These are phyloP conservation scores for Syncephalastrum racemosum DNA, from an alignment of 371 early-diverging fungal species.

Conservation along the genomic window DNA sequence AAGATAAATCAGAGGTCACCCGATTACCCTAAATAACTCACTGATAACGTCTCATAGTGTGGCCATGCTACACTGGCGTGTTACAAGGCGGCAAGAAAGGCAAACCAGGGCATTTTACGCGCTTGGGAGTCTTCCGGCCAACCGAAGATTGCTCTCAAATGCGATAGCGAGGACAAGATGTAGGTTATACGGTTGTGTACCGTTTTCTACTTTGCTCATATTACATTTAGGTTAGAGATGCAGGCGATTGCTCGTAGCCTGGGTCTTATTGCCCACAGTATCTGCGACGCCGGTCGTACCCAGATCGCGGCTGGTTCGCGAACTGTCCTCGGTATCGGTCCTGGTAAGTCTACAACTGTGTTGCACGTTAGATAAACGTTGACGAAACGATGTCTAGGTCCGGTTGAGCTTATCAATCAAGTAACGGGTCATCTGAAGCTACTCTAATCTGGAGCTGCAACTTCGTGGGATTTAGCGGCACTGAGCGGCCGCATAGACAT, in stretches of 20 bases:
- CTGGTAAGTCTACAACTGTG: constrained; percentile 53
- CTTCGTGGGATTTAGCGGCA: no score
- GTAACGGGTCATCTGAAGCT: constrained; percentile 89
- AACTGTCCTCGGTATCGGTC: constrained; percentile 97
- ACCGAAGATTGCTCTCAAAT: constrained; percentile 86
- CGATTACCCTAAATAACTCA: not conserved
- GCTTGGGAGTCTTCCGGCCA: constrained; percentile 84
- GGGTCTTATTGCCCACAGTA: constrained; percentile 79
- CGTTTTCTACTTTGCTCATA: not conserved
- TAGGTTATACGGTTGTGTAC: constrained; percentile 20
- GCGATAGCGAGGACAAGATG: constrained; percentile 80
- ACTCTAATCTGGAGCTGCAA: constrained; percentile 41
- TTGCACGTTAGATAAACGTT: not conserved
- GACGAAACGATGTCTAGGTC: constrained; percentile 42
- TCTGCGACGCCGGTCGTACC: constrained; percentile 97
- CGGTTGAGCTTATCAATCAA: constrained; percentile 72
- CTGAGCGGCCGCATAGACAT: no score
- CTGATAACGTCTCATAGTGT: constrained; percentile 50
- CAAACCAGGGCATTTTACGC: constrained; percentile 54
- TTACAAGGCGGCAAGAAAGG: constrained; percentile 64
- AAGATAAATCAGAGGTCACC: not conserved
- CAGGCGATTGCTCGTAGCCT: constrained; percentile 67
- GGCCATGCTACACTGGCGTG: constrained; percentile 93
- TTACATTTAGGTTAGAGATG: constrained; percentile 59
- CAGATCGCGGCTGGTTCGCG: constrained; percentile 95